Conservation (phyloP, 1,284 basidiomycete genomes). For the Leccinum laetum region DNA sequence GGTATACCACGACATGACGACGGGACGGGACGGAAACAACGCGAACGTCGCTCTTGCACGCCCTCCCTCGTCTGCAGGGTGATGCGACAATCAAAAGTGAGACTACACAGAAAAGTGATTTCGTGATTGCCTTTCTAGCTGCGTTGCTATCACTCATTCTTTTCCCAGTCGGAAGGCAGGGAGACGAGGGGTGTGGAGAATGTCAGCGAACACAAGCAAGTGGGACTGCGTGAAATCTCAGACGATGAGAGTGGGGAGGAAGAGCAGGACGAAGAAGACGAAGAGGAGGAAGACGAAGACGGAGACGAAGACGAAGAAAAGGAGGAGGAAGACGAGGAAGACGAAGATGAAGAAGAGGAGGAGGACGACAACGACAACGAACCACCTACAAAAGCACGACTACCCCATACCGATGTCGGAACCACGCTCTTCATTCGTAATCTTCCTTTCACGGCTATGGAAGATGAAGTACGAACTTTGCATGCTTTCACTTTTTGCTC, state of each 20-base stretch:
- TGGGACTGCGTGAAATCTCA: slow-evolving; percentile 44
- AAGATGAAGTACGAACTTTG: slow-evolving; percentile 86
- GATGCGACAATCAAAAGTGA: slow-evolving; percentile 41
- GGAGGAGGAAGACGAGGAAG: no score
- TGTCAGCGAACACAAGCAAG: slow-evolving; percentile 33
- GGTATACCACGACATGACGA: no score
- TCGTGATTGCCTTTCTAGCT: neutral
- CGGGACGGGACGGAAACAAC: no score
- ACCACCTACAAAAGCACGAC: slow-evolving; percentile 60
- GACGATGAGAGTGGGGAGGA: slow-evolving; percentile 28
- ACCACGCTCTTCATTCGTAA: slow-evolving; percentile 97
- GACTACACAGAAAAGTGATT: slow-evolving; percentile 57
- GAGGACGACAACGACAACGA: slow-evolving; percentile 37
- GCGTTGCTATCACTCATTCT: neutral
- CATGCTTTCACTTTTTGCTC: slow-evolving; percentile 38
- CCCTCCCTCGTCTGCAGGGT: no score
- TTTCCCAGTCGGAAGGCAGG: slow-evolving; percentile 40
- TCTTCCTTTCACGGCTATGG: slow-evolving; percentile 89
- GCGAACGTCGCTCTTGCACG: no score
- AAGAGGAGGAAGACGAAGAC: slow-evolving; percentile 20
- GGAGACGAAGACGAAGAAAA: neutral
- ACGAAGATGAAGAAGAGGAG: neutral
- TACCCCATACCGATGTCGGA: slow-evolving; percentile 82
- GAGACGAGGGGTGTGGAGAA: slow-evolving; percentile 25
- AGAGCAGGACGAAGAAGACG: slow-evolving; percentile 18